phyloP scores from a whole-genome alignment of 495 filamentous ascomycete species.

The Friedmanniomyces endolithicus region DNA sequence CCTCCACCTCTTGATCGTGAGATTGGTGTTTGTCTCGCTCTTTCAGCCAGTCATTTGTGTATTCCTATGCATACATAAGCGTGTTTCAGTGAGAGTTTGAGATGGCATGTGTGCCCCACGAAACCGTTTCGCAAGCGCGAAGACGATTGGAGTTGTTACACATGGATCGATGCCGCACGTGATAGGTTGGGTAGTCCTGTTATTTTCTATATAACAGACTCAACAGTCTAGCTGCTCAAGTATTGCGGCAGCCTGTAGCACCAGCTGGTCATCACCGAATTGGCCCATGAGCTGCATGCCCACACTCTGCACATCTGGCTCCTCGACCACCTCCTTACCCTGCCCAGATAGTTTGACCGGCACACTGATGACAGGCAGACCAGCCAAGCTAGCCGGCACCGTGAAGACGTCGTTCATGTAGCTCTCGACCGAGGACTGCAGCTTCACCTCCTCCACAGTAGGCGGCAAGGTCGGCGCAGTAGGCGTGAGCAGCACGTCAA shows the following conservation, averaged over 20 bases:
- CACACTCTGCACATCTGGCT: constrained; percentile 32
- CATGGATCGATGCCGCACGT: background rate
- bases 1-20: too few relatives aligned
- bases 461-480: constrained; percentile 74
- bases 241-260: constrained; percentile 44
- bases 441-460: constrained; percentile 35
- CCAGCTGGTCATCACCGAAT: constrained; percentile 67
- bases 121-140: too few relatives aligned
- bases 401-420: constrained; percentile 95
- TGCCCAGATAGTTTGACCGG: constrained; percentile 41
- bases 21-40: background rate
- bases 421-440: constrained; percentile 38
- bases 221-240: constrained; percentile 25
- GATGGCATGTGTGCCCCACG: too few relatives aligned
- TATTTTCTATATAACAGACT: too few relatives aligned
- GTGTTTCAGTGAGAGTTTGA: too few relatives aligned
- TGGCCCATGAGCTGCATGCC: constrained; percentile 88
- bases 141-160: too few relatives aligned
- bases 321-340: constrained; percentile 25
- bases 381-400: constrained; percentile 85
- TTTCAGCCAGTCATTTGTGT: too few relatives aligned
- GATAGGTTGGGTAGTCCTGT: too few relatives aligned
- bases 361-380: constrained; percentile 76
- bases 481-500: constrained; percentile 82
- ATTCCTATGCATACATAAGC: too few relatives aligned